These are phyloP conservation scores for Rhodotorula sp. DNA, from an alignment of 1,284 basidiomycete species.

Conservation along the genomic window DNA sequence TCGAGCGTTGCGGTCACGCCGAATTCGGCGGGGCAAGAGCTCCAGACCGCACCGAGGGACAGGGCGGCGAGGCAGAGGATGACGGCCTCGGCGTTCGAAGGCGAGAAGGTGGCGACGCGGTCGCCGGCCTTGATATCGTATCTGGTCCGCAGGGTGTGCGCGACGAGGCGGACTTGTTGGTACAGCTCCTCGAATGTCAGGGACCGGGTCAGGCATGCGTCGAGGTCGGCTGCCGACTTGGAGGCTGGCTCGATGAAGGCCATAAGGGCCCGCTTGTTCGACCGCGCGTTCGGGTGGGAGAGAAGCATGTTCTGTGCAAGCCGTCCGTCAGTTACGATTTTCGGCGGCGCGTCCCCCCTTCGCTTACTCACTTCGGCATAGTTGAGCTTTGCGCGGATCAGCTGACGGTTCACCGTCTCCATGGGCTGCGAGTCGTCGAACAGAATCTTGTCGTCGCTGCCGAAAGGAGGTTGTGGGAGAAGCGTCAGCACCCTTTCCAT, in stretches of 20 bases:
- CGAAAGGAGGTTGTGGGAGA: neutral
- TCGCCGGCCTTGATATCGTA: slow-evolving; percentile 37
- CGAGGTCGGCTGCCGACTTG: slow-evolving; percentile 10
- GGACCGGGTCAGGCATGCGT: slow-evolving; percentile 24
- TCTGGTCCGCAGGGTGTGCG: slow-evolving; percentile 31
- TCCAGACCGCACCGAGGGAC: slow-evolving; percentile 72
- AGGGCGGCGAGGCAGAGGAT: slow-evolving; percentile 57
- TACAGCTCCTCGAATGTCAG: slow-evolving; percentile 41
- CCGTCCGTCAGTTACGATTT: neutral
- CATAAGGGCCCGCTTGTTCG: slow-evolving; percentile 33
- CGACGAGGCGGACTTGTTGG: slow-evolving; percentile 38
- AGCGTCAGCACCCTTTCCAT: neutral
- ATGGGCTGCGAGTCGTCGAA: slow-evolving; percentile 37
- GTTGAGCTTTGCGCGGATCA: slow-evolving; percentile 33
- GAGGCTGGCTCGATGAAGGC: slow-evolving; percentile 38
- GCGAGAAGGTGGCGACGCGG: slow-evolving; percentile 39
- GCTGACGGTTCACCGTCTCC: slow-evolving; percentile 23
- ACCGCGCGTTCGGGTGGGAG: slow-evolving; percentile 37
- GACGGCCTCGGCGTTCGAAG: slow-evolving; percentile 42
- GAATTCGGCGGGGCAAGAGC: slow-evolving; percentile 83
- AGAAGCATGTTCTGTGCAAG: slow-evolving; percentile 65
- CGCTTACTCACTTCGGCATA: slow-evolving; percentile 29
- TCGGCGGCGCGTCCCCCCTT: neutral
- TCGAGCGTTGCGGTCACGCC: slow-evolving; percentile 77
- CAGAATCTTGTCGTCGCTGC: slow-evolving; percentile 22